phyloP scores from a whole-genome alignment of 306 rosid genomes.

The Casuarina equisetifolia region DNA sequence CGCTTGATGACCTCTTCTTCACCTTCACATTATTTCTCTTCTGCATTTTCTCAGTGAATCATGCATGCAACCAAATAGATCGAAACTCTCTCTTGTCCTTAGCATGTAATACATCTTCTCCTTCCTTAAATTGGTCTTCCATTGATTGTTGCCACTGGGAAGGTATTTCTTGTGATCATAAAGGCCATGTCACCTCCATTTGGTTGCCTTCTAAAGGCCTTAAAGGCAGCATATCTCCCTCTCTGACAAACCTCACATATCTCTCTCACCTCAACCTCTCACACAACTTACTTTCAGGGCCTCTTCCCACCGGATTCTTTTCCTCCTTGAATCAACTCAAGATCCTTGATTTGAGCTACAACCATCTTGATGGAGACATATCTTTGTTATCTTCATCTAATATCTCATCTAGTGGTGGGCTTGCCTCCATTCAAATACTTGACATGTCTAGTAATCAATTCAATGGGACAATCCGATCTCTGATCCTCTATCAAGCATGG shows the following conservation, averaged over 20 bases:
- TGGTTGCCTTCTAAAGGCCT: constrained; percentile 6
- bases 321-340: not conserved
- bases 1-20: too few relatives aligned
- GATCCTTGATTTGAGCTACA: constrained; percentile 22
- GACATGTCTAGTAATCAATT: constrained; percentile 16
- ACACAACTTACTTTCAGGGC: not conserved
- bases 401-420: not conserved
- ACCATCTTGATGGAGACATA: constrained; percentile 4
- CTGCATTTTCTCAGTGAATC: not conserved
- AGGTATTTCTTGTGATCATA: not conserved
- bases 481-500: not conserved
- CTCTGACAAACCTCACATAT: not conserved
- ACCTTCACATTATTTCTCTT: too few relatives aligned
- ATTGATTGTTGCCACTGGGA: constrained; percentile 11
- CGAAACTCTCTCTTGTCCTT: constrained; percentile 3
- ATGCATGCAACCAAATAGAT: not conserved
- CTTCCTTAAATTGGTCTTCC: constrained; percentile 7
- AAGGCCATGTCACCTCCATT: not conserved
- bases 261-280: not conserved
- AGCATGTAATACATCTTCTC: not conserved
- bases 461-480: constrained; percentile 1
- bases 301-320: not conserved
- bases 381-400: not conserved
- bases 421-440: not conserved
- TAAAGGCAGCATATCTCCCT: not conserved